Evolutionary conservation across 1,284 basidiomycete genomes (phyloP), one percentile per base, ranked within the genome.

Genomic region (Termitomyces sp.): DNA sequence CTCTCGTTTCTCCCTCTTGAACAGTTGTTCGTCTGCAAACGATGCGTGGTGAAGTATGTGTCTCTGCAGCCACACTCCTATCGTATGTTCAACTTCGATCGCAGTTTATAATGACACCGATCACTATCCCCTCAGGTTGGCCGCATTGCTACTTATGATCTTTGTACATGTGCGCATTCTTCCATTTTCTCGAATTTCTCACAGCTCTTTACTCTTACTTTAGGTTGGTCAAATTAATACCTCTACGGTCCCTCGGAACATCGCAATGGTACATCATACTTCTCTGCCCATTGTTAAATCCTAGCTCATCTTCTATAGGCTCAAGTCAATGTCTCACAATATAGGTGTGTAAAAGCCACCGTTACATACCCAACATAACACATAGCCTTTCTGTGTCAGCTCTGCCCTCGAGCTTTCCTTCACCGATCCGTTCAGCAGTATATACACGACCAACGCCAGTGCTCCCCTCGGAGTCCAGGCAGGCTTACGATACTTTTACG

Each of bases 171-270:
- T 88, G 67, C 61, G 83, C 70, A 48, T 58, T 43, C 46, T 50
- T 54, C 41, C 34, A 40, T 36, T 50, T 61, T 52, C 56, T 53
- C 47, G 49, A 54, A 53, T 49, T 64, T 59, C 60, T 41, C 50
- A 69, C 70, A 33, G 30, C 68, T 73, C 64, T 74, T 52, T 47
- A 56, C 50, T 56, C 34, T 49, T 33, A 33, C 58, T 15, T 48
- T 50, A 92, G 90, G 81, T 91, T 55, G 88, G 86, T 53, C 89
- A 91, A 80, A 90, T 86, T 65, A 90, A 84, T 67, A 86, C 86
- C 44, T 82, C 84, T 19, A 76, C 73, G 34, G 83, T 90, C 26
- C 86, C 88, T 58, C 80, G 81, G 58, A 78, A 77, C 58, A 82
- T 92, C 57, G 77, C 80, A 56, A 86, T 92, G 87, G 88, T 88